These are phyloP conservation scores for Casuarina glauca DNA, from an alignment of 306 rosid species.

Conservation along the genomic window DNA sequence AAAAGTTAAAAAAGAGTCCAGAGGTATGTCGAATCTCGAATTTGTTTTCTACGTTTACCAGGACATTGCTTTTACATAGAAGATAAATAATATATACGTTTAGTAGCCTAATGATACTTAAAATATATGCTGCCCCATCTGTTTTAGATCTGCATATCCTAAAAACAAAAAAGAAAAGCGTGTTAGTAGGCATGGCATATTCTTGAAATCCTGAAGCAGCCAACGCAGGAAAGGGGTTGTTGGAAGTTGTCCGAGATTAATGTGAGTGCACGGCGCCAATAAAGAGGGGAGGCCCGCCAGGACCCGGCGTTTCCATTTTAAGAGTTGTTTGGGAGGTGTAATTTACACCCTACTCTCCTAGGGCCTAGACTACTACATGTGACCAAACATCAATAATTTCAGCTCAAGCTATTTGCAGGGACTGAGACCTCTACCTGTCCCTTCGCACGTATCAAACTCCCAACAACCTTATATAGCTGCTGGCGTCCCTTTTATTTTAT, in stretches of 20 bases:
- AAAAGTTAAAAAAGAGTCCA: neutral
- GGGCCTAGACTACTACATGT: conserved; percentile 21
- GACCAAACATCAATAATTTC: conserved; percentile 32
- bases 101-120: no score
- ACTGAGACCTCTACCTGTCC: neutral
- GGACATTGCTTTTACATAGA: neutral
- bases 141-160: no score
- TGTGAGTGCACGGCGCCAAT: neutral
- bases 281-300: neutral
- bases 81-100: neutral
- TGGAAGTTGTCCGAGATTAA: neutral
- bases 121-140: no score
- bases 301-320: neutral
- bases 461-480: neutral
- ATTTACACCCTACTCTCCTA: conserved; percentile 1
- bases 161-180: neutral
- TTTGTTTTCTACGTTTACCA: neutral
- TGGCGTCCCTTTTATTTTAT: neutral
- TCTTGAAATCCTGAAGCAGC: neutral
- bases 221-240: neutral
- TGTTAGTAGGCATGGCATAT: no score
- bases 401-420: neutral
- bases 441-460: neutral
- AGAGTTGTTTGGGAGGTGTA: neutral
- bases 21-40: neutral